Conservation (phyloP, 768 basidiomycete species). For the Mycena pura region DNA sequence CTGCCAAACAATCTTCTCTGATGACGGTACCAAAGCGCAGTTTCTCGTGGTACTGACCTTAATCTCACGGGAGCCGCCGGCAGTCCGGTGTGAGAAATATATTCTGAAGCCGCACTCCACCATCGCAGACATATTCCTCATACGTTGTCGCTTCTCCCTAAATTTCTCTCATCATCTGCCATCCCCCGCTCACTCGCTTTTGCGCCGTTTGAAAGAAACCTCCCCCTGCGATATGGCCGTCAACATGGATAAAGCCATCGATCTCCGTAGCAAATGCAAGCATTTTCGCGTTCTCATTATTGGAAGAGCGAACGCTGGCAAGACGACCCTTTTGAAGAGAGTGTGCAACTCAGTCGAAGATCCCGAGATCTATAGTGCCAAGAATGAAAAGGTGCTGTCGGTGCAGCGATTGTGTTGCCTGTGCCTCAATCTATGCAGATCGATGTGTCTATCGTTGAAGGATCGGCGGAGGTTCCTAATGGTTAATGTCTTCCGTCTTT, state of each 20-base stretch:
- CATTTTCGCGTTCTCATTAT: slow-evolving; percentile 40
- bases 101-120: too few relatives aligned
- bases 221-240: background rate
- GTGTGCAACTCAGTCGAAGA: slow-evolving; percentile 32
- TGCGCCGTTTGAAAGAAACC: background rate
- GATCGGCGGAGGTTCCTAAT: background rate
- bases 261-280: slow-evolving; percentile 12
- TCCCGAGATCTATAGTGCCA: slow-evolving; percentile 28
- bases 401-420: background rate
- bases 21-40: too few relatives aligned
- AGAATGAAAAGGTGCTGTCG: slow-evolving; percentile 27
- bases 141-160: too few relatives aligned
- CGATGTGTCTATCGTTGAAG: background rate
- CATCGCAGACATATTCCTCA: too few relatives aligned
- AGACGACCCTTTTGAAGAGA: slow-evolving; percentile 38
- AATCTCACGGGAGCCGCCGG: too few relatives aligned
- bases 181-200: too few relatives aligned
- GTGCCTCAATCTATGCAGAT: background rate
- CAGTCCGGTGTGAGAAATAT: too few relatives aligned
- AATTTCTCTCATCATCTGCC: too few relatives aligned
- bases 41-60: too few relatives aligned
- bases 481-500: background rate
- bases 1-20: too few relatives aligned
- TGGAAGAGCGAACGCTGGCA: slow-evolving; percentile 40
- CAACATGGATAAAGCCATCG: background rate